Evolutionary conservation across 148 eudicot genomes (phyloP).

Genomic region (Spergularia bocconei): DNA sequence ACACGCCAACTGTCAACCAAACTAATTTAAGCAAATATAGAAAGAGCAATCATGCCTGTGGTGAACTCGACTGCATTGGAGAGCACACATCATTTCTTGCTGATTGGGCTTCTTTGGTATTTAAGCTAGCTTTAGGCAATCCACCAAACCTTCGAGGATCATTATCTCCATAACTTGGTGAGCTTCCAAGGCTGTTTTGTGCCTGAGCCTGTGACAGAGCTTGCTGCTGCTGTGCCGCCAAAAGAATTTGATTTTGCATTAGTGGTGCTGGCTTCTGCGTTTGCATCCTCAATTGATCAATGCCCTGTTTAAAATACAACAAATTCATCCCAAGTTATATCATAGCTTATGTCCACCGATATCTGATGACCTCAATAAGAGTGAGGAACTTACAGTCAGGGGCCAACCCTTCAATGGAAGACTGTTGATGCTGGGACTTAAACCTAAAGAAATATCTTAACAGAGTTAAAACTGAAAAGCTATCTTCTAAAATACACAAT

Average conservation of each 20-base stretch:
- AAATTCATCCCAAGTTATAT: conserved; percentile 14
- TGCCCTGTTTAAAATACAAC: conserved; percentile 49
- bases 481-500: background rate
- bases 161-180: conserved; percentile 63
- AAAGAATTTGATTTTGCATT: conserved; percentile 70
- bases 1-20: background rate
- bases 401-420: conserved; percentile 99
- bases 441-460: conserved; percentile 36
- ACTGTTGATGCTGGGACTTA: conserved; percentile 66
- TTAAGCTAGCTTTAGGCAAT: conserved; percentile 76
- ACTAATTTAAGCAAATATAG: background rate
- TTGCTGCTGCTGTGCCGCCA: conserved; percentile 88
- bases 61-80: conserved; percentile 83
- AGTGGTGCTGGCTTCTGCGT: conserved; percentile 65
- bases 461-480: conserved; percentile 7
- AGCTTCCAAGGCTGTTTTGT: conserved; percentile 70
- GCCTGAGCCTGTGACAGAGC: conserved; percentile 83
- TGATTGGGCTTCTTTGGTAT: conserved; percentile 81
- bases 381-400: conserved; percentile 61
- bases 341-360: background rate
- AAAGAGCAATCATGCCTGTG: conserved; percentile 55
- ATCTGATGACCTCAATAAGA: conserved; percentile 7
- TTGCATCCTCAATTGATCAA: conserved; percentile 81
- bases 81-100: conserved; percentile 90
- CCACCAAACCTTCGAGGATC: conserved; percentile 65